Percentiles rank a stretch among this genome's conserved stretches.
These are phyloP conservation scores for Blastocystis sp. DNA, from an alignment of 352 stramenopile species.

Conservation along the genomic window DNA sequence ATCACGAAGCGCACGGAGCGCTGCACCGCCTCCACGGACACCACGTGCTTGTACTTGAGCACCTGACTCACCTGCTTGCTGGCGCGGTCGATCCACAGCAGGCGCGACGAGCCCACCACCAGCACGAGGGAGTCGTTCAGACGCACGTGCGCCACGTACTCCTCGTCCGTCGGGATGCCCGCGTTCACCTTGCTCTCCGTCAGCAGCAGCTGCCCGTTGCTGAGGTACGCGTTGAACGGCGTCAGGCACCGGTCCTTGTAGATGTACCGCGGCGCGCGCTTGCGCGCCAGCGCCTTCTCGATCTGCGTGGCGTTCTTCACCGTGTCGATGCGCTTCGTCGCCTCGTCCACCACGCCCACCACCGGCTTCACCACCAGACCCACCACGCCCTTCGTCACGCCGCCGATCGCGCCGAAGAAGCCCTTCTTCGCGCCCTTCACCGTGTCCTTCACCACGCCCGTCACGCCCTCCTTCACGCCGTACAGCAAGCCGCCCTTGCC, in stretches of 20 bases:
- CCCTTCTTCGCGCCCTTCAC: conserved; percentile 81
- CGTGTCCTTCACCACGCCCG: conserved; percentile 80
- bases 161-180: conserved; percentile 50
- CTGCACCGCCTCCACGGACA: background rate
- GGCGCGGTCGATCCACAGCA: conserved; percentile 41
- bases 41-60: conserved; percentile 47
- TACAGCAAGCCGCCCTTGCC: conserved; percentile 79
- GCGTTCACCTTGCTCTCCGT: conserved; percentile 20
- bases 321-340: conserved; percentile 83
- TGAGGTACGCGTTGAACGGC: conserved; percentile 40
- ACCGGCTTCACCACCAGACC: conserved; percentile 84
- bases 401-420: conserved; percentile 82
- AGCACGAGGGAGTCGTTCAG: background rate
- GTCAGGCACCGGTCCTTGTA: background rate
- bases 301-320: conserved; percentile 77
- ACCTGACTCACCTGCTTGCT: background rate
- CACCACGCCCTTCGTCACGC: conserved; percentile 82
- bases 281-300: background rate
- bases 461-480: conserved; percentile 81
- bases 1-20: conserved; percentile 5
- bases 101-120: conserved; percentile 19
- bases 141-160: conserved; percentile 56
- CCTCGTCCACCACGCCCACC: conserved; percentile 82
- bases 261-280: conserved; percentile 34
- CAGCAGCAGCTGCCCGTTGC: conserved; percentile 26